Percentiles rank a stretch among this genome's conserved stretches.
phyloP scores from a whole-genome alignment of 495 filamentous ascomycete genomes.

The Aspergillus hancockii region DNA sequence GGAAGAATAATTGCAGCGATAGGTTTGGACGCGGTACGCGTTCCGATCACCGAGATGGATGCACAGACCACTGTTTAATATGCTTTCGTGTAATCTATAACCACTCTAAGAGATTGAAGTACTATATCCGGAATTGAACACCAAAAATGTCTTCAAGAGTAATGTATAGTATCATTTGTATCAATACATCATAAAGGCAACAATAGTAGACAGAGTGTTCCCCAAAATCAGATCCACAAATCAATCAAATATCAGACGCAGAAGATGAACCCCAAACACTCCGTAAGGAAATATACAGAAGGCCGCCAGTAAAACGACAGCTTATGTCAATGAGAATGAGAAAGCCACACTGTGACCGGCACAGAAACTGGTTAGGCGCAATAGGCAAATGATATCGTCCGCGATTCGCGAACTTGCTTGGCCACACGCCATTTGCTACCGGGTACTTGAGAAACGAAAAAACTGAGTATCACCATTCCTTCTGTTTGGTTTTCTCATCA shows the following conservation, averaged over 20 bases:
- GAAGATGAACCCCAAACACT: slow-evolving; percentile 14
- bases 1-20: slow-evolving; percentile 7
- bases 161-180: slow-evolving; percentile 5
- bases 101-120: not conserved
- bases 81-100: not conserved
- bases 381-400: not conserved
- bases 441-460: not conserved
- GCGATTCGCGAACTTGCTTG: not conserved
- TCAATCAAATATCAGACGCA: slow-evolving; percentile 9
- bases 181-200: not conserved
- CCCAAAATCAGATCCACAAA: slow-evolving; percentile 17
- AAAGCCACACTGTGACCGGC: slow-evolving; percentile 22
- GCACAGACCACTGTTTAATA: slow-evolving; percentile 40
- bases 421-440: not conserved
- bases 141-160: not conserved
- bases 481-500: slow-evolving; percentile 4
- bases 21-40: slow-evolving; percentile 15
- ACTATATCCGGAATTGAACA: too few species aligned
- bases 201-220: slow-evolving; percentile 1
- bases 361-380: slow-evolving; percentile 13
- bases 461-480: not conserved
- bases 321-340: slow-evolving; percentile 4
- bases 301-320: slow-evolving; percentile 4
- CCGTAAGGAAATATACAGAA: slow-evolving; percentile 16
- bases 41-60: slow-evolving; percentile 13